Evolutionary conservation across 2,329 filamentous ascomycete species (phyloP).

Genomic region (Xylaria arbuscula): DNA sequence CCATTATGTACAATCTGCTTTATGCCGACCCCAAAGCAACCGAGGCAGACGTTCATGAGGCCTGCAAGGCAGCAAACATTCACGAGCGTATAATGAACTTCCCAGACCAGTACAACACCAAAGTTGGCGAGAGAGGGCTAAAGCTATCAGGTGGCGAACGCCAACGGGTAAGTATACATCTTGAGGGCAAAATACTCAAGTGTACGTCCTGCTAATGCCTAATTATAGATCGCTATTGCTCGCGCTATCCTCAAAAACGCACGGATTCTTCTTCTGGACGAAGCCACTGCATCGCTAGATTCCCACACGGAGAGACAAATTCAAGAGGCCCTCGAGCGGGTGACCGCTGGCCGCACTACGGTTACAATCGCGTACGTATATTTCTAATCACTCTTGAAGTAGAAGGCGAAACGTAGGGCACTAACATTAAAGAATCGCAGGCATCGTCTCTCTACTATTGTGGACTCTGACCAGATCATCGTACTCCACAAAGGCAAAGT

Average conservation of each 20-base stretch:
- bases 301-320: slow-evolving; percentile 69
- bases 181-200: background rate
- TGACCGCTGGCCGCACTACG: slow-evolving; percentile 62
- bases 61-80: slow-evolving; percentile 66
- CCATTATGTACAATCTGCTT: slow-evolving; percentile 68
- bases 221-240: slow-evolving; percentile 62
- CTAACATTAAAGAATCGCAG: slow-evolving; percentile 45
- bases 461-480: slow-evolving; percentile 64
- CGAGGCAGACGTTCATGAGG: slow-evolving; percentile 65
- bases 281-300: slow-evolving; percentile 77
- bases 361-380: slow-evolving; percentile 61
- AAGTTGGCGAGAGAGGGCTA: slow-evolving; percentile 45
- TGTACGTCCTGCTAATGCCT: background rate
- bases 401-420: background rate
- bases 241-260: slow-evolving; percentile 76
- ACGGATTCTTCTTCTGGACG: slow-evolving; percentile 76
- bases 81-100: slow-evolving; percentile 69
- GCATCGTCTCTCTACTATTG: slow-evolving; percentile 68
- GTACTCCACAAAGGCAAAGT: slow-evolving; percentile 64
- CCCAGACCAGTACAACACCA: slow-evolving; percentile 56
- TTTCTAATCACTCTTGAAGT: background rate
- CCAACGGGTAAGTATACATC: slow-evolving; percentile 58
- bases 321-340: slow-evolving; percentile 62
- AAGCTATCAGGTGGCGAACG: slow-evolving; percentile 69
- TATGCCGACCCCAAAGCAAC: slow-evolving; percentile 66